These are phyloP conservation scores for Salix brachista DNA, from an alignment of 345 rosid species.

Conservation along the genomic window DNA sequence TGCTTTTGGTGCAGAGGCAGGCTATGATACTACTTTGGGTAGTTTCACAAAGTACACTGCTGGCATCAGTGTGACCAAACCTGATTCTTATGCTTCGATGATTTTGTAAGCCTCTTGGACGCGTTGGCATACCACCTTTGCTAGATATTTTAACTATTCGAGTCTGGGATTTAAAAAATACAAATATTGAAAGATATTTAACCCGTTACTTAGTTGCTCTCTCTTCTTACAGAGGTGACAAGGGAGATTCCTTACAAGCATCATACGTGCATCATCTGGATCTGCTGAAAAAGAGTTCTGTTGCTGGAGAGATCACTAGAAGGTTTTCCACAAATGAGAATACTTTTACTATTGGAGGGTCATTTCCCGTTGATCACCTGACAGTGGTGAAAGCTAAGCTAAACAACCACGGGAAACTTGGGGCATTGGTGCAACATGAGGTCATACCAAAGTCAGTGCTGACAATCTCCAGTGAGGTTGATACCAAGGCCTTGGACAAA, in stretches of 20 bases:
- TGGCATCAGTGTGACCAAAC: constrained; percentile 65
- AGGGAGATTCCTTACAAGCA: constrained; percentile 74
- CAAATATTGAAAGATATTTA: background rate
- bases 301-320: constrained; percentile 72
- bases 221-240: constrained; percentile 62
- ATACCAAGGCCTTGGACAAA: constrained; percentile 77
- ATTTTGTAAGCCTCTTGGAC: constrained; percentile 52
- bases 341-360: constrained; percentile 74
- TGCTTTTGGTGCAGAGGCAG: constrained; percentile 94
- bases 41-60: constrained; percentile 77
- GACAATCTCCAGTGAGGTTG: constrained; percentile 77
- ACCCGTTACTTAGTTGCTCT: background rate
- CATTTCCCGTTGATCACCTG: constrained; percentile 62
- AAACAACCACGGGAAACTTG: constrained; percentile 73
- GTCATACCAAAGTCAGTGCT: constrained; percentile 66
- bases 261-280: constrained; percentile 75
- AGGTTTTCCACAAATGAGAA: constrained; percentile 88
- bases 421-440: constrained; percentile 85
- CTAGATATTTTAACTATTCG: background rate
- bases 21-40: constrained; percentile 65
- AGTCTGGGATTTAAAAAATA: background rate
- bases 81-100: constrained; percentile 68
- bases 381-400: constrained; percentile 82
- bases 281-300: constrained; percentile 53
- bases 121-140: background rate